Percentiles rank a stretch among this genome's conserved stretches.
Evolutionary conservation across 2,329 filamentous ascomycete species (phyloP).

Genomic region (Zasmidium angulare): DNA sequence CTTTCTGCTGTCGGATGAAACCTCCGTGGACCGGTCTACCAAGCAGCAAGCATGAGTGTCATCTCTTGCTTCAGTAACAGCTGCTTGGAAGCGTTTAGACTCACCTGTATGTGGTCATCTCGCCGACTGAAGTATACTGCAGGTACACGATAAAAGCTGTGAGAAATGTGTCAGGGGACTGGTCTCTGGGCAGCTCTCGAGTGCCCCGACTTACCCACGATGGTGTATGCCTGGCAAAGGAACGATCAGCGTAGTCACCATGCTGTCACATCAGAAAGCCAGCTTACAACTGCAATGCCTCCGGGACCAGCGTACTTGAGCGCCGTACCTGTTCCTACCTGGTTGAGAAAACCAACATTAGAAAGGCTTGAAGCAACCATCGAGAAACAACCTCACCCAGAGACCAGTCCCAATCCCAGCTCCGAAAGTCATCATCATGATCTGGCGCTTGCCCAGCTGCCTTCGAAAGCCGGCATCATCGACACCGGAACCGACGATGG

Average conservation of each 20-base stretch:
- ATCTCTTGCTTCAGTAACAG: no score
- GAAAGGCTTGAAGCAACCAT: neutral
- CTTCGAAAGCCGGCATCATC: slow-evolving; percentile 34
- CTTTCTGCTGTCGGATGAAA: slow-evolving; percentile 35
- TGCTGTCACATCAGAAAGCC: neutral
- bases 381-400: slow-evolving; percentile 28
- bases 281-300: slow-evolving; percentile 30
- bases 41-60: neutral
- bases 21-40: slow-evolving; percentile 35
- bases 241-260: neutral
- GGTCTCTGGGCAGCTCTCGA: neutral
- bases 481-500: slow-evolving; percentile 12
- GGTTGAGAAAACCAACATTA: no score
- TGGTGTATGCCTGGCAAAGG: slow-evolving; percentile 29
- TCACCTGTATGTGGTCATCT: slow-evolving; percentile 20
- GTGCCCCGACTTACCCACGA: slow-evolving; percentile 11
- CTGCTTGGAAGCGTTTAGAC: neutral
- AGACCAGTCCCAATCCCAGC: slow-evolving; percentile 39
- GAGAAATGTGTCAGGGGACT: neutral
- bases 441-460: slow-evolving; percentile 33
- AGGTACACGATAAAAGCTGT: slow-evolving; percentile 36
- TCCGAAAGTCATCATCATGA: slow-evolving; percentile 43
- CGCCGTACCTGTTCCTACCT: slow-evolving; percentile 35
- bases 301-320: slow-evolving; percentile 37
- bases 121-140: slow-evolving; percentile 36